Conservation (phyloP, 2,329 filamentous ascomycete genomes). For the Cordyceps fumosorosea region DNA sequence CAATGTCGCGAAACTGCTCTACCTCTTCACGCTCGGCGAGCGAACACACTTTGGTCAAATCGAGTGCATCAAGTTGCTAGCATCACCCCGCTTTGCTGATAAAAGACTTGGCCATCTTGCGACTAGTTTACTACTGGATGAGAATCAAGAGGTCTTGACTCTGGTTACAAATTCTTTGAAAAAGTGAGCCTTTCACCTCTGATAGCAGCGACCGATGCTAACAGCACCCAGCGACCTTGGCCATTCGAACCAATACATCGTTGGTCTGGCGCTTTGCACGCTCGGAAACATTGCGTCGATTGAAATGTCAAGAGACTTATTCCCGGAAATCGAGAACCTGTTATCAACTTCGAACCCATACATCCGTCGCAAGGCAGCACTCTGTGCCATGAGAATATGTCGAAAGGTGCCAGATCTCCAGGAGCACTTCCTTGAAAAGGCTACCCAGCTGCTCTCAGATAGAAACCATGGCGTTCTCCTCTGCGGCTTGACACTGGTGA, state of each 20-base stretch:
- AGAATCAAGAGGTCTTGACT: constrained; percentile 97
- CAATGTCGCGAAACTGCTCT: constrained; percentile 97
- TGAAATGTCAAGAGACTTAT: constrained; percentile 97
- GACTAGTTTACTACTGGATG: constrained; percentile 90
- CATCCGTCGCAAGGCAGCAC: constrained; percentile 89
- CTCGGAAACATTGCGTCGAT: constrained; percentile 96
- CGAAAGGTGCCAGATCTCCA: constrained; percentile 95
- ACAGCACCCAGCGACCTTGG: constrained; percentile 67
- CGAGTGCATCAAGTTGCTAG: constrained; percentile 94
- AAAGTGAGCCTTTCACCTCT: constrained; percentile 55
- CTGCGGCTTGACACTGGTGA: constrained; percentile 85
- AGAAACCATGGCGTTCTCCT: constrained; percentile 93
- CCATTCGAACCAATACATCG: constrained; percentile 97
- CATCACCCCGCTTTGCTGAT: constrained; percentile 94
- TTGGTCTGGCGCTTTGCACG: constrained; percentile 91
- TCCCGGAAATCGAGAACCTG: constrained; percentile 89
- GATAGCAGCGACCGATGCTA: constrained; percentile 8
- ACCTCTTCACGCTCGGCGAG: constrained; percentile 95
- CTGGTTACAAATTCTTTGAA: constrained; percentile 96
- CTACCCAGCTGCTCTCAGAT: constrained; percentile 79
- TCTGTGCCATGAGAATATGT: constrained; percentile 99
- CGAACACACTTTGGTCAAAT: constrained; percentile 98
- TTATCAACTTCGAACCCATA: constrained; percentile 96
- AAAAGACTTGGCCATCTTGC: constrained; percentile 93
- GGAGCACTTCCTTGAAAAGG: constrained; percentile 95